phyloP scores from a whole-genome alignment of 2,329 filamentous ascomycete genomes.

The Dothistroma pini region DNA sequence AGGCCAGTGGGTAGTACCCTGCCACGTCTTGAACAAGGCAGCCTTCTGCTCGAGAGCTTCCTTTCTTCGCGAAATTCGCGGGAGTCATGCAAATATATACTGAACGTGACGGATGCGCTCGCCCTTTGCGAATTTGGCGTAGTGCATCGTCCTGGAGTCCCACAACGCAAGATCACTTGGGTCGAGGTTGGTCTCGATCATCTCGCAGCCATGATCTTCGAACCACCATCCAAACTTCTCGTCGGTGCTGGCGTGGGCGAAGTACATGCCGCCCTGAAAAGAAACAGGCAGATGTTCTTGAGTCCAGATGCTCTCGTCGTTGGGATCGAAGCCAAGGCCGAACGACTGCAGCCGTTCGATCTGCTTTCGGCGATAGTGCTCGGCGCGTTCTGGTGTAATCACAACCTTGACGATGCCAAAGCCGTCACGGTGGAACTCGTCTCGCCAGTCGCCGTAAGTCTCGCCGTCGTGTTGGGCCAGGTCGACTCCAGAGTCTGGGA shows the following conservation, averaged over 20 bases:
- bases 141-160: conserved; percentile 45
- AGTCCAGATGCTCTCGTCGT: conserved; percentile 41
- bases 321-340: conserved; percentile 30
- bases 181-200: conserved; percentile 22
- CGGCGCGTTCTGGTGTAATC: conserved; percentile 26
- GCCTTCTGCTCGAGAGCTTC: conserved; percentile 37
- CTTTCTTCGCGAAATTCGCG: conserved; percentile 36
- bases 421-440: conserved; percentile 32
- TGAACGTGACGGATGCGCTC: conserved; percentile 29
- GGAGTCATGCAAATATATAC: conserved; percentile 36
- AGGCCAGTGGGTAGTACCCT: conserved; percentile 41
- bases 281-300: conserved; percentile 43
- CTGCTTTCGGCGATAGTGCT: conserved; percentile 31
- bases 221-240: conserved; percentile 46
- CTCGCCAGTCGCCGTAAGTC: conserved; percentile 31
- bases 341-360: conserved; percentile 34
- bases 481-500: conserved; percentile 20
- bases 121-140: conserved; percentile 34
- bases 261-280: conserved; percentile 47
- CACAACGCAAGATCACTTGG: conserved; percentile 25
- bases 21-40: conserved; percentile 34
- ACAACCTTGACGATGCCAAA: conserved; percentile 32
- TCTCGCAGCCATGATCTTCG: conserved; percentile 37
- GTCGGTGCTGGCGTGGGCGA: conserved; percentile 38
- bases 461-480: conserved; percentile 21